A percentile compares a stretch with the other conserved stretches of the same genome.
Conservation (phyloP, 345 rosid species). For the Camelina sativa region DNA sequence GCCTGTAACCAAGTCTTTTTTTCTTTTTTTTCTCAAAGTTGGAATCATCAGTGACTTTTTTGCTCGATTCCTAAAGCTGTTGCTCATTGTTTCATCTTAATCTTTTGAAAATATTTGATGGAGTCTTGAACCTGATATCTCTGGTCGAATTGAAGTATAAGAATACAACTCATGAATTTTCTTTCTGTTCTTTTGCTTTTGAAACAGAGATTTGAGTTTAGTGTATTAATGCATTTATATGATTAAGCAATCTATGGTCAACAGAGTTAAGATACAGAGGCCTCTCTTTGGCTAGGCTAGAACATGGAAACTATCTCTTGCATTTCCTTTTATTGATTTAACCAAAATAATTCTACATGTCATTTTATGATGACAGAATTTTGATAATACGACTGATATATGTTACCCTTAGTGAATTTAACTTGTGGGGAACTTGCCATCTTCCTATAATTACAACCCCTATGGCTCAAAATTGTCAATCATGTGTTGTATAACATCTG, state of each 20-base stretch:
- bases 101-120: constrained; percentile 5
- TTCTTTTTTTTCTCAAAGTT: not conserved
- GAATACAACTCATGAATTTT: constrained; percentile 1
- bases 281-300: not conserved
- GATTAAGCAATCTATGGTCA: not conserved
- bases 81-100: constrained; percentile 1
- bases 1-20: not conserved
- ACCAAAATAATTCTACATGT: not conserved
- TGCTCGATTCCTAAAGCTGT: constrained; percentile 3
- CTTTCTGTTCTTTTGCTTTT: constrained; percentile 6
- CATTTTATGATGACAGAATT: not conserved
- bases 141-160: constrained; percentile 1
- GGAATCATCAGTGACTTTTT: constrained; percentile 8
- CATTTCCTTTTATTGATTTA: not conserved
- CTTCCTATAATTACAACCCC: constrained; percentile 1
- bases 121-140: constrained; percentile 4
- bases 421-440: constrained; percentile 2
- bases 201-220: not conserved
- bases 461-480: constrained; percentile 65
- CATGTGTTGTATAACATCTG: constrained; percentile 83
- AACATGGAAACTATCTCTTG: not conserved
- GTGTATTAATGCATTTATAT: not conserved
- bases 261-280: not conserved
- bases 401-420: not conserved
- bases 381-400: not conserved